phyloP scores from a whole-genome alignment of 371 early-diverging fungal species.

The Rhizomucor miehei region DNA sequence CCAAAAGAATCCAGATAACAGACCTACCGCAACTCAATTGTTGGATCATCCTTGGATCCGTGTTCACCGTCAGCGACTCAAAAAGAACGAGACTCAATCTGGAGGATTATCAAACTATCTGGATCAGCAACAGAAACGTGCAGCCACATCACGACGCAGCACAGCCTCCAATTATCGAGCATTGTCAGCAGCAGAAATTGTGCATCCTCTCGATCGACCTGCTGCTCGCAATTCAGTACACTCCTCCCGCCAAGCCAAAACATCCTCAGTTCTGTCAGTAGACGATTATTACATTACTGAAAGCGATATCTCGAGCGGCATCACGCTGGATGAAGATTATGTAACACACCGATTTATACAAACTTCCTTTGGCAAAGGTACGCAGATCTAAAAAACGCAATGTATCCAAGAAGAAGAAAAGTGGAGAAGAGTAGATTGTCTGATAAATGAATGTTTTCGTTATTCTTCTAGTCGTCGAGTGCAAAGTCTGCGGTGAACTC shows the following conservation, averaged over 20 bases:
- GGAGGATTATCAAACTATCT: conserved; percentile 5
- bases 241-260: too few species aligned
- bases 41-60: conserved; percentile 74
- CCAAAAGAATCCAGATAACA: conserved; percentile 66
- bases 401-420: too few species aligned
- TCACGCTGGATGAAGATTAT: conserved; percentile 14
- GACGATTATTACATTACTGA: background rate
- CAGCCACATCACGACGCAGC: too few species aligned
- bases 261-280: too few species aligned
- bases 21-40: conserved; percentile 70
- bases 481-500: conserved; percentile 41
- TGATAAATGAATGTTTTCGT: too few species aligned
- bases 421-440: too few species aligned
- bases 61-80: conserved; percentile 30
- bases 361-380: conserved; percentile 41
- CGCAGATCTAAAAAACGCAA: too few species aligned
- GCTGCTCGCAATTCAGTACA: too few species aligned
- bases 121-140: conserved; percentile 3
- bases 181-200: background rate
- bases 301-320: background rate
- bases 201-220: too few species aligned
- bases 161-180: background rate
- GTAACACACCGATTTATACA: conserved; percentile 37
- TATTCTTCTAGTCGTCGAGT: conserved; percentile 25
- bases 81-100: conserved; percentile 3